Evolutionary conservation across 306 rosid genomes (phyloP), one percentile per base, ranked within the genome.

Genomic region (Pyrus betulifolia): DNA sequence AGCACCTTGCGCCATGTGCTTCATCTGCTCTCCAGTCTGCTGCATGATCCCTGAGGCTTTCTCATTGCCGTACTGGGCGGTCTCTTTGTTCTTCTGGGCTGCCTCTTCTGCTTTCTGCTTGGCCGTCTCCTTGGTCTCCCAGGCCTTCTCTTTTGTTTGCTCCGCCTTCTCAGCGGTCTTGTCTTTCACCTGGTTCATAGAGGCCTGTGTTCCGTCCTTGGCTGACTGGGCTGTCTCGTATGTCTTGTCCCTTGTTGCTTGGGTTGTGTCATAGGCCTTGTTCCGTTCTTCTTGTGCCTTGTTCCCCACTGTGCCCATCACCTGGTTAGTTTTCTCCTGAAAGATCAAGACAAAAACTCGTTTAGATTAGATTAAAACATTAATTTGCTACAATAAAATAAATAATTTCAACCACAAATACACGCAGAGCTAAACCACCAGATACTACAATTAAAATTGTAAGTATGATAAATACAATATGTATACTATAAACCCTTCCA

Each of bases 21-120:
- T 91, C 64, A 93, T 77, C 60, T 82, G 84, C 30, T 87, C 94
- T n/a, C 94, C 91, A 0, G 93, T 86, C 55, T 84, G 84, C 54
- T 87, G 85, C 2, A 92, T 13, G 0, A 85, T 33, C 72, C 92
- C 91, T 2, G 79, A 67, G 6, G 70, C 46, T 65, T 71, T 81
- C 69, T 81, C 84, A 2, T 69, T 44, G 8, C 75, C 61, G 11
- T 30, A 40, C 70, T 46, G 5, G 46, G 44, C 14, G 4, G 69
- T 30, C 62, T 57, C 44, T 17, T 28, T 17, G 15, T 35, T 15
- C 42, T 45, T 61, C 10, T 6, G 4, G 51, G 25, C 13, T 9
- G 38, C 31, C 33, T 21, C 62, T 17, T 72, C 52, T 2, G 52
- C n/a, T 9, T 10, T 55, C 49, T 33, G 59, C 4, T 31, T 8